phyloP scores from a whole-genome alignment of 1,139 yeast species.

The Hyphopichia wangnamkhiaoensis region DNA sequence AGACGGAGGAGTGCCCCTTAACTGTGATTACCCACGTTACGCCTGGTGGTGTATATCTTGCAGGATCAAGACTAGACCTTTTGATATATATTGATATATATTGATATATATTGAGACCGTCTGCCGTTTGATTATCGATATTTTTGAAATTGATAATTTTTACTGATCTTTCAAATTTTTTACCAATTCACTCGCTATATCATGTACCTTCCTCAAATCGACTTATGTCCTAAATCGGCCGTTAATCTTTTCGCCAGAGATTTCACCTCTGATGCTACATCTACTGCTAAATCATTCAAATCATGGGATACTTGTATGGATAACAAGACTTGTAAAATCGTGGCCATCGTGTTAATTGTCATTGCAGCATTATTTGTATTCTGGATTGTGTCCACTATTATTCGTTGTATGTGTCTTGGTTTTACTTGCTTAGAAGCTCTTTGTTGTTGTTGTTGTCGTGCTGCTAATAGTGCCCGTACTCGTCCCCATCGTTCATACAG shows the following conservation, averaged over 20 bases:
- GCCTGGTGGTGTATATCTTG: no score
- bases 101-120: no score
- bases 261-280: constrained; percentile 18
- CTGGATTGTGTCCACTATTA: constrained; percentile 46
- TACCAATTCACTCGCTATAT: neutral
- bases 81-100: no score
- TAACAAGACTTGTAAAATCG: constrained; percentile 70
- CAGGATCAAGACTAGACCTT: no score
- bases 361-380: constrained; percentile 49
- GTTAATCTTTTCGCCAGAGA: neutral
- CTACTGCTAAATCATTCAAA: constrained; percentile 60
- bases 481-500: constrained; percentile 10
- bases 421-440: constrained; percentile 42
- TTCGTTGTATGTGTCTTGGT: constrained; percentile 50
- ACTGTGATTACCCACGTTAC: no score
- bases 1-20: no score
- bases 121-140: no score
- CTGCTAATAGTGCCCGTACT: constrained; percentile 16
- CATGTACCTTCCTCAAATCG: neutral
- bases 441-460: constrained; percentile 48
- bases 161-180: neutral
- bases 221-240: constrained; percentile 1
- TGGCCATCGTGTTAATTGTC: constrained; percentile 73
- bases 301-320: constrained; percentile 82
- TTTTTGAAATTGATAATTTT: no score